phyloP scores from a whole-genome alignment of 2,329 filamentous ascomycete genomes.

The Cephalotrichum gorgonifer region DNA sequence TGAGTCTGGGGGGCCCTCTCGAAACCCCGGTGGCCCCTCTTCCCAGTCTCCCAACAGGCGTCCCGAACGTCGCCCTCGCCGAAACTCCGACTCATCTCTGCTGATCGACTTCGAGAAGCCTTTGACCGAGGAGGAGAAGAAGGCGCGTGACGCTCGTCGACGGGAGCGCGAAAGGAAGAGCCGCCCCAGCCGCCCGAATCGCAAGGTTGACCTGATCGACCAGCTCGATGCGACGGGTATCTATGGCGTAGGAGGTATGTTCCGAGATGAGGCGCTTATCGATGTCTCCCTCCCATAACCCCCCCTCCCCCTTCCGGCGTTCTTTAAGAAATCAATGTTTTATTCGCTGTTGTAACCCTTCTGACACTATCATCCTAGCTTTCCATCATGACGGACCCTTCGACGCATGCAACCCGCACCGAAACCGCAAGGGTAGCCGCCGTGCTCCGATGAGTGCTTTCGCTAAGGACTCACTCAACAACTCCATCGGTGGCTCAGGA shows the following conservation, averaged over 20 bases:
- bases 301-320: background rate
- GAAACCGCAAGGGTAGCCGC: conserved; percentile 74
- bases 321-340: background rate
- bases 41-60: conserved; percentile 27
- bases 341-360: background rate
- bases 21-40: conserved; percentile 15
- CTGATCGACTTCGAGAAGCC: conserved; percentile 45
- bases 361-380: conserved; percentile 40
- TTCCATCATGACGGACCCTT: conserved; percentile 98
- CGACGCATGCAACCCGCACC: conserved; percentile 89
- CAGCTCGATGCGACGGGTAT: conserved; percentile 94
- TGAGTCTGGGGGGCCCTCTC: conserved; percentile 15
- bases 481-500: conserved; percentile 77
- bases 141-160: conserved; percentile 34
- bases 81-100: conserved; percentile 73
- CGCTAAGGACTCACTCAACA: conserved; percentile 85
- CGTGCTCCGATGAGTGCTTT: conserved; percentile 95
- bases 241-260: conserved; percentile 81
- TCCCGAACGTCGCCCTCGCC: conserved; percentile 44
- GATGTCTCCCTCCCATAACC: background rate
- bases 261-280: background rate
- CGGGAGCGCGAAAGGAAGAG: conserved; percentile 41
- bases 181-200: conserved; percentile 34
- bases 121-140: conserved; percentile 49
- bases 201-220: conserved; percentile 79